phyloP scores from a whole-genome alignment of 805 yeast species.

The Vanderwaltozyma polyspora region DNA sequence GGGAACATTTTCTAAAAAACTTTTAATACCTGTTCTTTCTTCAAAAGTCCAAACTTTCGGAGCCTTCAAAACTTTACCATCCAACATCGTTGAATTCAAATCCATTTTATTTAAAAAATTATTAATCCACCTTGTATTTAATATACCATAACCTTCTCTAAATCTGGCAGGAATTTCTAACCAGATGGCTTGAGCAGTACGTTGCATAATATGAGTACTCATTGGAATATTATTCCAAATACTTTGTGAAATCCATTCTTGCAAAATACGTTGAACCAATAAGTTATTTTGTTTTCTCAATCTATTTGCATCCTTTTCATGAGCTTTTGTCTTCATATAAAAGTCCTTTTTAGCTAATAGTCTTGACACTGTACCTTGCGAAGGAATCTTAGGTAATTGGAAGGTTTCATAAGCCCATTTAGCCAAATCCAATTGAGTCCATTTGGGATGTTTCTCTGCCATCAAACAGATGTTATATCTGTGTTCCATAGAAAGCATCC shows the following conservation, averaged over 20 bases:
- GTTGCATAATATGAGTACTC: constrained; percentile 50
- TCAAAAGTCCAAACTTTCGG: constrained; percentile 53
- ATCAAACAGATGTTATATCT: constrained; percentile 56
- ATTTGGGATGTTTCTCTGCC: constrained; percentile 53
- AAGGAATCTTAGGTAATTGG: constrained; percentile 43
- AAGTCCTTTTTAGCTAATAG: constrained; percentile 45
- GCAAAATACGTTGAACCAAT: constrained; percentile 43
- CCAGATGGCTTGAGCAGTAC: constrained; percentile 56
- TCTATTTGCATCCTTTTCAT: constrained; percentile 39
- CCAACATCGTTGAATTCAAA: constrained; percentile 37
- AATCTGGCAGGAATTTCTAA: constrained; percentile 38
- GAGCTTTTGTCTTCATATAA: constrained; percentile 28
- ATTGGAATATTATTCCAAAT: constrained; percentile 58
- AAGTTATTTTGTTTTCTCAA: constrained; percentile 43
- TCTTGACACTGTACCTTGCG: constrained; percentile 58
- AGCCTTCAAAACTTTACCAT: constrained; percentile 32
- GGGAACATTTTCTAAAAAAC: constrained; percentile 33
- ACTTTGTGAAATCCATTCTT: constrained; percentile 62
- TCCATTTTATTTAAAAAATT: constrained; percentile 39
- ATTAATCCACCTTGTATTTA: constrained; percentile 49
- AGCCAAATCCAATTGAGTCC: constrained; percentile 59
- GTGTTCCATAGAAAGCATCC: constrained; percentile 31
- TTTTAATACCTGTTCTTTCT: constrained; percentile 40
- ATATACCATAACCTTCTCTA: constrained; percentile 54
- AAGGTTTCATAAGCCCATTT: constrained; percentile 52